Conservation (phyloP, 73 alveolate species). For the Blepharisma stoltei region DNA sequence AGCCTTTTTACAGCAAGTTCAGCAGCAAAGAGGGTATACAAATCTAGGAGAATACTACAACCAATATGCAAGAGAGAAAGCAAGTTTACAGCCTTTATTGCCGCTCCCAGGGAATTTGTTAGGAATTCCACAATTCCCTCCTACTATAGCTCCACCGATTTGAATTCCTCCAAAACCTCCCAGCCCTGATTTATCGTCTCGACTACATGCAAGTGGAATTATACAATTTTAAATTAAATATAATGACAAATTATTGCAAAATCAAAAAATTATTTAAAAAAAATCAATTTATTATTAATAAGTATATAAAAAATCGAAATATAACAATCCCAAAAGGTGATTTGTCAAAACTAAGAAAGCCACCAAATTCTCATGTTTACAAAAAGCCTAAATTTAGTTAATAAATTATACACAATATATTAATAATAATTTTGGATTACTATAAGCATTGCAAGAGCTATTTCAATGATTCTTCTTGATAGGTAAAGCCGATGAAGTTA, state of each 20-base stretch:
- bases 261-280: no score
- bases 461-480: no score
- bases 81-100: background rate
- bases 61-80: slow-evolving; percentile 50
- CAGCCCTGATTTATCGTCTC: background rate
- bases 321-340: slow-evolving; percentile 17
- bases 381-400: no score
- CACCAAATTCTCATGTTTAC: no score
- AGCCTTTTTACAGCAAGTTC: slow-evolving; percentile 69
- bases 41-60: slow-evolving; percentile 74
- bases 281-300: no score
- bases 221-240: no score
- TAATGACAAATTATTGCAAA: no score
- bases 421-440: no score
- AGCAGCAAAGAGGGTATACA: slow-evolving; percentile 67
- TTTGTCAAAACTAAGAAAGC: background rate
- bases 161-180: slow-evolving; percentile 30
- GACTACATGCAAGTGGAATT: slow-evolving; percentile 24
- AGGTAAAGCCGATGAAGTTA: no score
- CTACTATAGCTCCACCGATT: background rate
- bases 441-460: no score
- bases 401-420: no score
- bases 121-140: no score
- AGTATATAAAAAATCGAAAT: slow-evolving; percentile 10
- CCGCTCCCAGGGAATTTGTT: background rate